Conservation (phyloP, 768 basidiomycete genomes). For the Suillus sp. region DNA sequence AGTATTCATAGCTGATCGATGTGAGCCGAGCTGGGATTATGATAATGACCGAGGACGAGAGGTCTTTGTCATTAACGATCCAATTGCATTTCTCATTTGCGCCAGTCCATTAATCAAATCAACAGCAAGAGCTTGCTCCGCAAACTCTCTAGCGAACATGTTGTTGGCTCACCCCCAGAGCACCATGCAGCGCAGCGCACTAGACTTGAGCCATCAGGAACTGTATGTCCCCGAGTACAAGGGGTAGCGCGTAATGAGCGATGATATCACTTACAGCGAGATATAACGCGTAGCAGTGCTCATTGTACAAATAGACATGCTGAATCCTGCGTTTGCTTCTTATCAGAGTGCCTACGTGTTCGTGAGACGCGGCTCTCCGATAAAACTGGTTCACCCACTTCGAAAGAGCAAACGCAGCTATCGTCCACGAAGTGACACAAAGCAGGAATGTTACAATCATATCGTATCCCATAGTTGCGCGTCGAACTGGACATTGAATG, state of each 20-base stretch:
- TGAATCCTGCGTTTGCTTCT: constrained; percentile 45
- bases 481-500: constrained; percentile 53
- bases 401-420: no score
- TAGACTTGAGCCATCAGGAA: constrained; percentile 68
- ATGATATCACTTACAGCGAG: no score
- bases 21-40: not conserved
- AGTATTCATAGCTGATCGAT: not conserved
- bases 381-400: not conserved
- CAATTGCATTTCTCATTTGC: constrained; percentile 78
- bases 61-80: constrained; percentile 55
- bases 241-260: no score
- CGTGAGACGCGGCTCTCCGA: not conserved
- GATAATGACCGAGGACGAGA: not conserved
- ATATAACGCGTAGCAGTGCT: no score
- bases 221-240: no score
- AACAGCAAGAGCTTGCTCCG: constrained; percentile 78
- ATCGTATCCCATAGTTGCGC: constrained; percentile 64
- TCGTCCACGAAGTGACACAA: no score
- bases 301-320: constrained; percentile 62
- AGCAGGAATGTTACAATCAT: no score
- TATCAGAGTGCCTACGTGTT: not conserved
- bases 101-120: constrained; percentile 64
- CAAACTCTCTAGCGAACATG: constrained; percentile 68
- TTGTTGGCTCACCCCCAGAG: no score
- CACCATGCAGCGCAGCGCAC: no score